These are phyloP conservation scores for Abelmoschus esculentus DNA, from an alignment of 345 rosid genomes.

Conservation along the genomic window DNA sequence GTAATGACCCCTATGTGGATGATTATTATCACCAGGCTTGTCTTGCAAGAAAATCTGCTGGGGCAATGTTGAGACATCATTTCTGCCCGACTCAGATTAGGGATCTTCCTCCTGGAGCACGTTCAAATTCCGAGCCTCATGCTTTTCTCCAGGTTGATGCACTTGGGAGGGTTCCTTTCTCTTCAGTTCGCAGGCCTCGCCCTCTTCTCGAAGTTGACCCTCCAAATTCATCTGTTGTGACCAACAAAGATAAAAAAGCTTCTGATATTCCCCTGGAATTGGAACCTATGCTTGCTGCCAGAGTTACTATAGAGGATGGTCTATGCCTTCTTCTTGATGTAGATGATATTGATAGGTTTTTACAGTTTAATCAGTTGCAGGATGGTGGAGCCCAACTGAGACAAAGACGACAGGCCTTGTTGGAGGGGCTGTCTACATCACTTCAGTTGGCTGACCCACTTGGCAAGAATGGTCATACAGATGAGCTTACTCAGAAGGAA, in stretches of 20 bases:
- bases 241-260: conserved; percentile 41
- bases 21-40: conserved; percentile 96
- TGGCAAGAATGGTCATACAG: conserved; percentile 53
- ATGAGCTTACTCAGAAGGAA: conserved; percentile 53
- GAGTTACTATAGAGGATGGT: conserved; percentile 90
- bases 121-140: conserved; percentile 71
- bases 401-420: conserved; percentile 53
- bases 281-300: conserved; percentile 97
- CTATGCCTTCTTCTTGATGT: conserved; percentile 83
- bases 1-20: conserved; percentile 94
- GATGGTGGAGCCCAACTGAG: conserved; percentile 75
- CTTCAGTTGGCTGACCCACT: conserved; percentile 87
- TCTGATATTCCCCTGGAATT: conserved; percentile 81
- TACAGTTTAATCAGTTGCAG: conserved; percentile 67
- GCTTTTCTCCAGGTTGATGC: conserved; percentile 97
- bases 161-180: conserved; percentile 91
- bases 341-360: conserved; percentile 83
- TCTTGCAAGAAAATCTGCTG: conserved; percentile 69
- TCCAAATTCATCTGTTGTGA: conserved; percentile 43
- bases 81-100: conserved; percentile 80
- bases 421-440: conserved; percentile 76
- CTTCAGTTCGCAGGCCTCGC: conserved; percentile 96
- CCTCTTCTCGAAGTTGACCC: conserved; percentile 95
- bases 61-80: conserved; percentile 76
- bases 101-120: conserved; percentile 78